Evolutionary conservation across 192 early-diverging fungal genomes (phyloP), one percentile per base, ranked within the genome.

Genomic region (Mortierella alpina): DNA sequence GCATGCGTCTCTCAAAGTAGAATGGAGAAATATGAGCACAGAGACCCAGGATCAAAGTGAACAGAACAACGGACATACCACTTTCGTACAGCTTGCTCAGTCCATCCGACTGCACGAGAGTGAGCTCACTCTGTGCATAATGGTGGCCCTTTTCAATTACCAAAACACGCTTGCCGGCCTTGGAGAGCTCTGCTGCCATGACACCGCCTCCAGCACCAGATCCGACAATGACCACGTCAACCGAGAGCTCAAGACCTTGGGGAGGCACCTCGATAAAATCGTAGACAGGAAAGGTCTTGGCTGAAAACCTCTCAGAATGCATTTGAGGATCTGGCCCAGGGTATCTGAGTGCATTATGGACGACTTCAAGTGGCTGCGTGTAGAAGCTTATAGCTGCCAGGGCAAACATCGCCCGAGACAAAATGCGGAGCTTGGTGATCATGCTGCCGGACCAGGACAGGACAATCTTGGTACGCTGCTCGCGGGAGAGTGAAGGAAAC

Each of bases 61-160:
- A 65, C 53, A 72, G 13, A 39, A 46, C 46, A 61, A 39, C 47
- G 48, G 13, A 62, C 74, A 42, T 72, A 80, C 83, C 72, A 40
- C 62, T 59, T 70, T 95, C 94, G 62, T 89, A 92, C 54, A 93
- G 64, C 12, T 71, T 86, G 12, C 68, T 51, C 40, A 88, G 75
- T 11, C 83, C 88, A 45, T 88, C 80, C 13, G 68, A 15, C 70
- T 93, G 91, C 47, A 77, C 84, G 41, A 87, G 78, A 5, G 70
- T 63, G 8, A 93, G 63, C 10, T 92, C 90, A 11, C 71, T 60
- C 40, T 85, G 88, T 50, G 86, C 84, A 46, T 82, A 67, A 77
- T 92, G 91, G 9, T 81, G 70, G 9, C 88, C 92, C 76, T 94
- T 95, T 75, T 95, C 94, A 17, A 94, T 66, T 6, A 95, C 89